Conservation (phyloP, 164 flowering plant species). For the Umbellularia californica region DNA sequence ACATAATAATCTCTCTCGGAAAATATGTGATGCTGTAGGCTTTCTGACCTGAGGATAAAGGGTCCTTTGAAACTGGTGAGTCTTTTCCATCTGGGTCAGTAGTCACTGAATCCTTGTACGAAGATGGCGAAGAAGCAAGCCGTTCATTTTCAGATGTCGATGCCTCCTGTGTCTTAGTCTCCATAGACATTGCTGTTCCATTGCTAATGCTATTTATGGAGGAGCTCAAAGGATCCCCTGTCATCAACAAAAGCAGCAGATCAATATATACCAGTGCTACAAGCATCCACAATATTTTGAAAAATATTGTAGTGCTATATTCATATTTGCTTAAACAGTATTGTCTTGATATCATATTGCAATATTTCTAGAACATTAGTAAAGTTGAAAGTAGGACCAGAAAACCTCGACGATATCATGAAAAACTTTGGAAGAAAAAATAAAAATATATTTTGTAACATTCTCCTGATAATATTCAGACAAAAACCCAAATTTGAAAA, state of each 20-base stretch:
- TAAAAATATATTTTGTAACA: too few species aligned
- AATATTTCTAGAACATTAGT: too few species aligned
- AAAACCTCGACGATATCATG: too few species aligned
- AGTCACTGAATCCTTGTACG: conserved; percentile 5
- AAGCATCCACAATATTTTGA: not conserved
- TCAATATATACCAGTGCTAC: not conserved
- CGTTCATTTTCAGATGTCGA: conserved; percentile 3
- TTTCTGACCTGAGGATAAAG: not conserved
- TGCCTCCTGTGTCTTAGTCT: not conserved
- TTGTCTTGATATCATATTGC: too few species aligned
- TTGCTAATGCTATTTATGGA: conserved; percentile 1
- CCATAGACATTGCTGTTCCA: not conserved
- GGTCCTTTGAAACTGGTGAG: not conserved
- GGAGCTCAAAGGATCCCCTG: conserved; percentile 12
- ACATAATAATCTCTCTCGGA: too few species aligned
- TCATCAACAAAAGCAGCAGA: not conserved
- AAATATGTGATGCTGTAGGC: too few species aligned
- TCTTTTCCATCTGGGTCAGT: conserved; percentile 2
- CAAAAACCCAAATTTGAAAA: too few species aligned
- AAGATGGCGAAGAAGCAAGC: conserved; percentile 8
- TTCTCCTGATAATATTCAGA: too few species aligned
- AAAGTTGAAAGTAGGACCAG: too few species aligned
- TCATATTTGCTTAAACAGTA: too few species aligned
- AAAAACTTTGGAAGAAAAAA: too few species aligned
- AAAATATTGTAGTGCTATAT: too few species aligned